phyloP scores from a whole-genome alignment of 441 rosid species.

The Breynia disticha region DNA sequence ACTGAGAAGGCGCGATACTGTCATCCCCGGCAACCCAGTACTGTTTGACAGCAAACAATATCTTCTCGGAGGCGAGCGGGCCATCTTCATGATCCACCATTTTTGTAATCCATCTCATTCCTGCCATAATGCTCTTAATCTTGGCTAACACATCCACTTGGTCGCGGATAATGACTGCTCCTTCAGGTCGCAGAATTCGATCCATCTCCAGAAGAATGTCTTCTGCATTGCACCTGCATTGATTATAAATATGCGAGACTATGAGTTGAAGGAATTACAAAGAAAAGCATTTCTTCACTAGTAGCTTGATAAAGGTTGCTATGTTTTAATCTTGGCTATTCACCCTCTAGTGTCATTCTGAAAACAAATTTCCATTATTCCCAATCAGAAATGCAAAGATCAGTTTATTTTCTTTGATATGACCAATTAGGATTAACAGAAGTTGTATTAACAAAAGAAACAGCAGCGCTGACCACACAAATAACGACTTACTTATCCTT shows the following conservation, averaged over 20 bases:
- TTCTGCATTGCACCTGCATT: conserved; percentile 49
- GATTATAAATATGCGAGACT: neutral
- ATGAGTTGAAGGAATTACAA: too few species aligned
- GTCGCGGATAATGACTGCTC: conserved; percentile 60
- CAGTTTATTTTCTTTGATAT: neutral
- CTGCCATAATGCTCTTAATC: conserved; percentile 41
- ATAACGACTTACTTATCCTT: conserved; percentile 42
- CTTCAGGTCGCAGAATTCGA: conserved; percentile 76
- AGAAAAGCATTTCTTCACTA: too few species aligned
- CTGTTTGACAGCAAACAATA: conserved; percentile 53
- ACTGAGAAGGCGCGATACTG: conserved; percentile 7
- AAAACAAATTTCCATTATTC: neutral
- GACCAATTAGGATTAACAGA: neutral
- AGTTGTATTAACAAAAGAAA: too few species aligned
- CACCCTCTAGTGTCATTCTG: neutral
- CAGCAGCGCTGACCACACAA: neutral
- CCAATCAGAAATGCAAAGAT: neutral
- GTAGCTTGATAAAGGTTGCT: too few species aligned
- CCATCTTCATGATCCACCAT: conserved; percentile 80
- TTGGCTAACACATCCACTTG: conserved; percentile 51
- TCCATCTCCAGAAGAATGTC: conserved; percentile 75
- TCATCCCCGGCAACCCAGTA: conserved; percentile 53
- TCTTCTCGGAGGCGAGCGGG: conserved; percentile 63
- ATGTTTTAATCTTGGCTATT: neutral
- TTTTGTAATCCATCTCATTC: conserved; percentile 80